A percentile compares a stretch with the other conserved stretches of the same genome.
Evolutionary conservation across 2,329 filamentous ascomycete genomes (phyloP).

Genomic region (Cytospora piceicola): DNA sequence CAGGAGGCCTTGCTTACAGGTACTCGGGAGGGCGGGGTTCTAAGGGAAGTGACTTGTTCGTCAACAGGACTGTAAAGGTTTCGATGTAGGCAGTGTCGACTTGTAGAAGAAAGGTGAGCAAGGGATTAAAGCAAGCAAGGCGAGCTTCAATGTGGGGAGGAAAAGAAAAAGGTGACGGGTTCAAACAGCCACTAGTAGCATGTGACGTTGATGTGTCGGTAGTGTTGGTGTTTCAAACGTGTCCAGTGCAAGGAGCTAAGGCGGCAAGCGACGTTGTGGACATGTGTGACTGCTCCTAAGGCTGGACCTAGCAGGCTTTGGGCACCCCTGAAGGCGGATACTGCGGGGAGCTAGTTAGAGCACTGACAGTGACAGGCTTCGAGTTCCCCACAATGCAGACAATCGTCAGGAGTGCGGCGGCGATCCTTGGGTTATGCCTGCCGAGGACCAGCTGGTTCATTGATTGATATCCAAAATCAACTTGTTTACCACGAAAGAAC

Average conservation of each 20-base stretch:
- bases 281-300: neutral
- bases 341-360: neutral
- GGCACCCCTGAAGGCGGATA: neutral
- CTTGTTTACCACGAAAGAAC: neutral
- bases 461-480: neutral
- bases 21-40: neutral
- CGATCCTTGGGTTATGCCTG: neutral
- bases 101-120: neutral
- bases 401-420: neutral
- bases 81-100: neutral
- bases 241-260: constrained; percentile 13
- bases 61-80: neutral
- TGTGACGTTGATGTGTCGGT: neutral
- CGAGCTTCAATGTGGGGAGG: neutral
- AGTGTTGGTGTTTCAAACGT: constrained; percentile 21
- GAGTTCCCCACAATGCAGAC: too few species aligned
- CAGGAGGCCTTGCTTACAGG: neutral
- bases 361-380: too few species aligned
- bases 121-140: neutral
- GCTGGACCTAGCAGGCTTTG: neutral
- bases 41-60: neutral
- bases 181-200: neutral
- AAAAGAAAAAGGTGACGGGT: neutral
- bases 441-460: neutral
- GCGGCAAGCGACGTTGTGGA: neutral